Base-by-base conservation (phyloP, 371 early-diverging fungal genomes). In the Mortierella sp. region DNA sequence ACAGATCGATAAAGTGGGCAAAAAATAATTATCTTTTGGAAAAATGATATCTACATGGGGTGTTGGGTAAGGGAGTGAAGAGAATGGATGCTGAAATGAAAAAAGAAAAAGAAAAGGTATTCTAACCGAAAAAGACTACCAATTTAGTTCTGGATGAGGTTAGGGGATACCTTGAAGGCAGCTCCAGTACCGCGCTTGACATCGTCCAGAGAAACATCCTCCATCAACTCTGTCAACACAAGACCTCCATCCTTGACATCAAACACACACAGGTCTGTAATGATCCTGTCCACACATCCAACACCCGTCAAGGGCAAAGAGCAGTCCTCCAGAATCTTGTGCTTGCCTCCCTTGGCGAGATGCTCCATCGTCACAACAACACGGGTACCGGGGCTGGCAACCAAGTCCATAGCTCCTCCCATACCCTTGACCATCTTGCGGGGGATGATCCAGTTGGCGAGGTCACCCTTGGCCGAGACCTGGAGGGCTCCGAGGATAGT, bases 331-430 rank as follows among this genome's bases (percentile, higher is more conserved):
- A 95, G 77, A 43, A 95, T 93, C 90, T 95, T 95, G 74, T 90
- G 92, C 78, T 89, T 89, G 49, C 93, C 93, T 27, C 89, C 89
- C 88, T 93, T 93, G 56, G 93, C 90, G 49, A 90, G 85, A 75
- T 95, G 95, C 80, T 95, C 95, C 94, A 94, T 94, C 27, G 93
- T 93, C n/a, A 95, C 93, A 27, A 94, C 93, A 11, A 95, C 94
- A 55, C 89, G 89, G n/a, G 94, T 91, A 65, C 83, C 84, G 4
- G 88, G 87, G 12, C 90, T 89, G 43, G 93, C 88, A 18, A 94
- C 94, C 38, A 95, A 80, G 73, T 95, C 95, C 93, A 94, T 93
- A 18, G 95, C 95, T 18, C 95, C 94, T 35, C 95, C 95, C 92
- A 91, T 91, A 75, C 95, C 95, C 89, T 93, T 94, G 82, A 94